Evolutionary conservation across 75 land plant species (phyloP).

Genomic region (Selaginella tamariscina): DNA sequence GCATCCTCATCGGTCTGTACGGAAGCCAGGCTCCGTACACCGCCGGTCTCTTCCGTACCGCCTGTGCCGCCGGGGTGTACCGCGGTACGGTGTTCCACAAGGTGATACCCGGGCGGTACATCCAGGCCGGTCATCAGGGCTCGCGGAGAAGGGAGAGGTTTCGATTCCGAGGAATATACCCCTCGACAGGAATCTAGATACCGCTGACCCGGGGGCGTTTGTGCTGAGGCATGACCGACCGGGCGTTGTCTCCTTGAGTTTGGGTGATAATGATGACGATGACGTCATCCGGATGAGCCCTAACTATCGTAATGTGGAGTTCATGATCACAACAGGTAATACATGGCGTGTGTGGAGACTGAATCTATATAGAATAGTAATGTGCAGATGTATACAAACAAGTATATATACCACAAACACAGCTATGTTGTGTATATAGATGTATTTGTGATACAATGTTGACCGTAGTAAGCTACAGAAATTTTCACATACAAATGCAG

Average conservation of each 20-base stretch:
- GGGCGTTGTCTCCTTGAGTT: constrained; percentile 70
- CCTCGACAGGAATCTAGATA: constrained; percentile 46
- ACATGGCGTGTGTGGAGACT: no score
- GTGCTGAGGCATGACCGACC: constrained; percentile 41
- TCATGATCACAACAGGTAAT: constrained; percentile 64
- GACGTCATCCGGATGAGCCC: constrained; percentile 45
- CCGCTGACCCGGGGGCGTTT: constrained; percentile 47
- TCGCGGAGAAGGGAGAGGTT: constrained; percentile 39
- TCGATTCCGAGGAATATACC: constrained; percentile 25
- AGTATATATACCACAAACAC: no score
- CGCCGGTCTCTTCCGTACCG: constrained; percentile 54
- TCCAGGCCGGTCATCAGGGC: constrained; percentile 71
- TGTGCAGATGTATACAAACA: no score
- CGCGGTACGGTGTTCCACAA: constrained; percentile 57
- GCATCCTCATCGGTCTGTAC: constrained; percentile 80
- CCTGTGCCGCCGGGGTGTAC: constrained; percentile 40
- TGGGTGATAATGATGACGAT: constrained; percentile 86
- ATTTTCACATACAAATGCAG: neutral
- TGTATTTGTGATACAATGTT: no score
- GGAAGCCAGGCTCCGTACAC: constrained; percentile 63
- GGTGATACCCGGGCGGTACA: constrained; percentile 69
- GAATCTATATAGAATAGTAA: no score
- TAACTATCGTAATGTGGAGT: constrained; percentile 75
- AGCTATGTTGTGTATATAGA: no score
- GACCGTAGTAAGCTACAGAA: no score